Base-by-base conservation (phyloP, 2,329 filamentous ascomycete species). In the Davidsoniella eucalypti region DNA sequence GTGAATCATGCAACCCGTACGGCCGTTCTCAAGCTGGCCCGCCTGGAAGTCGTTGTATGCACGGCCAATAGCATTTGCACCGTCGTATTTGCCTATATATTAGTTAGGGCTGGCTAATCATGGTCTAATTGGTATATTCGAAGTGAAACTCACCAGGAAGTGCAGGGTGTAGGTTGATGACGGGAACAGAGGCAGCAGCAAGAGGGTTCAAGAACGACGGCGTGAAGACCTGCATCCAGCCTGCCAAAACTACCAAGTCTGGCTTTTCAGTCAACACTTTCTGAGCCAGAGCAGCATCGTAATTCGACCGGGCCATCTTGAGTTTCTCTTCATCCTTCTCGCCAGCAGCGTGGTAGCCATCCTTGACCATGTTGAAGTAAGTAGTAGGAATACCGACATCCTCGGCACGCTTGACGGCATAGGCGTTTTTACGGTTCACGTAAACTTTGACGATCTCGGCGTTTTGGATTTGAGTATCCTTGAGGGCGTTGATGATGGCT, bases 1-100 rank as follows among this genome's bases (percentile, higher is more conserved):
- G 66, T 94, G 87, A 14, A 87, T 78, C 88, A 94, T 94, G 49
- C 93, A 80, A 0, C 88, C 87, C 0, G 87, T 93, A 56, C 72
- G 73, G 56, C 73, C 73, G 56, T 83, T 72, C 58, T 80, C 75
- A 8, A 86, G 73, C 55, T 73, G 74, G 5, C 75, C 73, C 2
- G 65, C 67, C 60, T 79, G 64, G 61, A 84, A 87, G 52, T 85
- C 86, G 44, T 76, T 71, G 64, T 78, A 87, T 2, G 87, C 86
- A 21, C 85, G 72, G 58, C 83, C 77, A 57, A 94, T 93, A 14
- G 87, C 87, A 56, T 74, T 67, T 38, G 79, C 76, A 4, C 87
- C 87, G 56, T 88, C 83, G 61, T 87, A 88, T 58, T 79, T 73
- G 1, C 83, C 83, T 59, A n/a, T 16, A 9, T 23, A 44, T 23